Base-by-base conservation (phyloP, 139 green algal genomes). In the Zygnema circumcarinatum region DNA sequence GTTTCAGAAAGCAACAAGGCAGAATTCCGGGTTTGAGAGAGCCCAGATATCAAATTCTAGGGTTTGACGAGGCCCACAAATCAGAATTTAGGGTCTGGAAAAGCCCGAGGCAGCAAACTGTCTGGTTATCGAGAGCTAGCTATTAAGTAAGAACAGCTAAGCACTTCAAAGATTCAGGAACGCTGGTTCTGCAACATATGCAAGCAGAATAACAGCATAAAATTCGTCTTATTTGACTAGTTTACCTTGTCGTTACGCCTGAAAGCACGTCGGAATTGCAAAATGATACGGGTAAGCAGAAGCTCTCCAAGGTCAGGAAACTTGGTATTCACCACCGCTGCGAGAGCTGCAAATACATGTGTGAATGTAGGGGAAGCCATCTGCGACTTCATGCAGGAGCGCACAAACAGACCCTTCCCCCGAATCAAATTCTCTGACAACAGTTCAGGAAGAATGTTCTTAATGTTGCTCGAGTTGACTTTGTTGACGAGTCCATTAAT, bases 401-500 rank as follows among this genome's bases (percentile, higher is more conserved):
- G 94, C 92, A 92, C 96, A 53, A 99, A 94, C 75, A 99, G 87
- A 20, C 97, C 97, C 1, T 94, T 92, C 2, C 96, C 97, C 1
- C 97, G 92, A 25, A 97, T 75, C 76, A 99, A 86, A 91, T 99
- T 98, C 94, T 98, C 92, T 32, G 83, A 0, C 74, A 99, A 98
- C 25, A 99, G 88, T 93, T 99, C 97, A 3, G 94, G 95, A 80
- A 99, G 91, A 38, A 99, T 95, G 78, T 96, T 91, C 88, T 97
- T 97, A 83, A 99, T 94, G 93, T 99, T 99, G 1, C 86, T 78
- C 2, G 90, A 83, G 92, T 98, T 99, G 87, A 93, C 86, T 93
- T 99, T 99, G 94, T 99, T 99, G 84, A 99, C 93, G n/a, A 99
- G 93, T 42, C 97, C 97, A 87, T 99, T 99, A 88, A 99, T 94